Conservation (phyloP, 2,329 filamentous ascomycete species). For the Fusarium sp. region DNA sequence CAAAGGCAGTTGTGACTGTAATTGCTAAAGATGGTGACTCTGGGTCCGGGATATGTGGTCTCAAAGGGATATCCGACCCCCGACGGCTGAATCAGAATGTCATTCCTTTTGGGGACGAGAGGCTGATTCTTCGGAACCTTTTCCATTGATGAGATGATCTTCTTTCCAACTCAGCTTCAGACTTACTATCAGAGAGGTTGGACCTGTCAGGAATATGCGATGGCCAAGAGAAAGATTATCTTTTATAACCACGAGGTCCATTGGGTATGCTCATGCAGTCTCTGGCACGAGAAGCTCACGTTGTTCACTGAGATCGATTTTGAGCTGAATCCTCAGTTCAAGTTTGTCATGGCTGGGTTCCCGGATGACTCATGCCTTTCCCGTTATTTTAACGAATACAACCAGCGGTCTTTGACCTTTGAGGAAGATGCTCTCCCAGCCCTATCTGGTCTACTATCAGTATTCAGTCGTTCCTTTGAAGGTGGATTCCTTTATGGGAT, state of each 20-base stretch:
- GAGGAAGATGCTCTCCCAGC: conserved; percentile 12
- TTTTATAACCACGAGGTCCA: background rate
- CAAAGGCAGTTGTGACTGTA: background rate
- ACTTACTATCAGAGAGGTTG: conserved; percentile 15
- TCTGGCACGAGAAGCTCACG: conserved; percentile 2
- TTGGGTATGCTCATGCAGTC: conserved; percentile 10
- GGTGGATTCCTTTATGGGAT: conserved; percentile 10
- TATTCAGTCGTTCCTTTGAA: background rate
- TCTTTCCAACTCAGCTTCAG: background rate
- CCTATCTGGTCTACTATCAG: background rate
- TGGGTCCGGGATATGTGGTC: background rate
- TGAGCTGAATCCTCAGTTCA: background rate
- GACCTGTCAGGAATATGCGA: conserved; percentile 11
- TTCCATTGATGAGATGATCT: fast-evolving
- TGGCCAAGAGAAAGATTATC: background rate
- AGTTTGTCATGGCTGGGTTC: background rate
- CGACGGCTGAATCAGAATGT: background rate
- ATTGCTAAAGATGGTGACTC: conserved; percentile 6
- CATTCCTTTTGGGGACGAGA: conserved; percentile 1
- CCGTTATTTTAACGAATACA: background rate
- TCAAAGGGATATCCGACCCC: background rate
- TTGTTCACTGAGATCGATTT: background rate
- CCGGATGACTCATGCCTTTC: background rate
- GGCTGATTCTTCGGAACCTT: background rate
- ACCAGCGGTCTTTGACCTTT: background rate